Evolutionary conservation across 2,329 filamentous ascomycete genomes (phyloP).

Genomic region (Alternaria sp.): DNA sequence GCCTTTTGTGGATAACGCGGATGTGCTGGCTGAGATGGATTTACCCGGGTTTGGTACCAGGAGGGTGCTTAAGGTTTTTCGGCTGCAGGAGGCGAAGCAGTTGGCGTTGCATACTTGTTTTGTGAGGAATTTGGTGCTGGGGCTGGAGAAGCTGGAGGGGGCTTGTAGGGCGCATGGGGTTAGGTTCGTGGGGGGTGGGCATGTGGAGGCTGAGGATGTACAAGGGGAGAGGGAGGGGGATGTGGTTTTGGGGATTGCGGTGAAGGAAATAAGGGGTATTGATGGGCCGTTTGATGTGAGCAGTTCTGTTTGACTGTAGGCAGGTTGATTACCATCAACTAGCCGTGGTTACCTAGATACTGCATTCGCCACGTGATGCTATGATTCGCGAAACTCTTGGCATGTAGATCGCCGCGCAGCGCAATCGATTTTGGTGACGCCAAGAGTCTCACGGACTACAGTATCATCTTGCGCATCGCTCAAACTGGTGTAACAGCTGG

Average conservation of each 20-base stretch:
- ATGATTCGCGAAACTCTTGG: background rate
- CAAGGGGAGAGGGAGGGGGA: background rate
- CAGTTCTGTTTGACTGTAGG: too few species aligned
- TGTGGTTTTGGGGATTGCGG: background rate
- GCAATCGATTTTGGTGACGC: background rate
- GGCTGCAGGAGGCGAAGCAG: background rate
- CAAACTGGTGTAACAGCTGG: accelerated
- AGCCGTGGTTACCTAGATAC: background rate
- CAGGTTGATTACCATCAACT: background rate
- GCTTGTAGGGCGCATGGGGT: background rate
- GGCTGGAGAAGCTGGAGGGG: background rate
- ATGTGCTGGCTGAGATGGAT: background rate
- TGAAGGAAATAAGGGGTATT: background rate
- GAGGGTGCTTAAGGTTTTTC: background rate
- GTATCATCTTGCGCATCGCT: background rate
- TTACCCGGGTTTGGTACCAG: background rate
- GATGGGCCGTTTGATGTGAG: background rate
- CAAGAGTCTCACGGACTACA: background rate
- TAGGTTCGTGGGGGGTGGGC: background rate
- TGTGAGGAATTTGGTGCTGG: background rate
- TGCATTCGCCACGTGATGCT: background rate
- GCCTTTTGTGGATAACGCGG: background rate
- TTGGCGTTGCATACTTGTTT: background rate
- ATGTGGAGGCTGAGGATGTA: background rate
- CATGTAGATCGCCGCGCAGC: background rate